These are phyloP conservation scores for Thalassiosira profunda DNA, from an alignment of 108 stramenopile species.

Conservation along the genomic window DNA sequence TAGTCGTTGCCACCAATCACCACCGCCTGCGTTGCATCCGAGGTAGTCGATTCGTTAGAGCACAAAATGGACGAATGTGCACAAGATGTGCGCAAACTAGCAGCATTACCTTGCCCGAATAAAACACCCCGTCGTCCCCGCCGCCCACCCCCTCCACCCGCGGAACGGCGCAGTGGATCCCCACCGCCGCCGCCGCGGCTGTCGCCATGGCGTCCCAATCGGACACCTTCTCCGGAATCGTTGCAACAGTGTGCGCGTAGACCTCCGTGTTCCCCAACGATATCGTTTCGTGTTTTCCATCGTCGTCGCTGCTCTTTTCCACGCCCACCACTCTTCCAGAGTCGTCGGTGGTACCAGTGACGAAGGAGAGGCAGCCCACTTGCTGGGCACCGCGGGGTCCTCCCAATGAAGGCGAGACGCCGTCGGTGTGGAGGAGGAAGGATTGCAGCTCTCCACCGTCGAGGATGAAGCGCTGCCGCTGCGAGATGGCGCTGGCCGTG, in stretches of 20 bases:
- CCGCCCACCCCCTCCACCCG: constrained; percentile 65
- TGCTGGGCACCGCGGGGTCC: background rate
- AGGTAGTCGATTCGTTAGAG: too few species aligned
- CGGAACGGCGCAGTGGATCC: constrained; percentile 68
- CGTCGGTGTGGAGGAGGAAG: constrained; percentile 23
- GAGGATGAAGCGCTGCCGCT: constrained; percentile 30
- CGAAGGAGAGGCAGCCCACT: constrained; percentile 38
- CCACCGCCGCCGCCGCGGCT: constrained; percentile 52
- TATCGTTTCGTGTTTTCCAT: constrained; percentile 1
- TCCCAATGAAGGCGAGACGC: background rate
- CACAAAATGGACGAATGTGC: too few species aligned
- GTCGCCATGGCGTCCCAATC: constrained; percentile 70
- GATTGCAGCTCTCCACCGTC: constrained; percentile 55
- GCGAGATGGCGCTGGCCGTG: constrained; percentile 9
- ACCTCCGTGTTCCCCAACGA: constrained; percentile 23
- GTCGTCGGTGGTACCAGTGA: constrained; percentile 23
- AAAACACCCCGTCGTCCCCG: constrained; percentile 29
- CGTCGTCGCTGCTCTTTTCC: background rate
- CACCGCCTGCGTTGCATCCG: constrained; percentile 71
- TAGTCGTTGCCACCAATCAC: constrained; percentile 76
- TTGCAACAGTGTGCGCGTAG: constrained; percentile 63
- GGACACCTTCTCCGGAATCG: constrained; percentile 51
- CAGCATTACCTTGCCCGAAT: constrained; percentile 34
- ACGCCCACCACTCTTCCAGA: constrained; percentile 17
- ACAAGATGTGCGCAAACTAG: too few species aligned